Conservation (phyloP, 2,329 filamentous ascomycete genomes). For the Emericellopsis atlantica region DNA sequence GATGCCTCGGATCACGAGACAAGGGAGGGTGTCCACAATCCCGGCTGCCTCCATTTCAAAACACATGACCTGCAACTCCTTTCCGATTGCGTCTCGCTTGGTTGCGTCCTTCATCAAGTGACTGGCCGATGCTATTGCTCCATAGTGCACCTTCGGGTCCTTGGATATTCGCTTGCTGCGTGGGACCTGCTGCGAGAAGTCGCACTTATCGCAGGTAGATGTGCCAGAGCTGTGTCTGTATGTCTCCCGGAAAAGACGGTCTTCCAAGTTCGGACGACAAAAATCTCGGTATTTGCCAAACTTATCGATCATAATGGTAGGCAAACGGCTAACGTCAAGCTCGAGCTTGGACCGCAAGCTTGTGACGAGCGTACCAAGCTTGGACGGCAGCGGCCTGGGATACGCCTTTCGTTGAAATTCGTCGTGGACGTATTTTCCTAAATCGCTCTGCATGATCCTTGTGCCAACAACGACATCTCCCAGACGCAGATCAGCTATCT, state of each 20-base stretch:
- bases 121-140: conserved; percentile 14
- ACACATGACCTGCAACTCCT: neutral
- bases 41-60: conserved; percentile 17
- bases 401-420: neutral
- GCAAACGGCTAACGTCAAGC: neutral
- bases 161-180: neutral
- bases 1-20: conserved; percentile 15
- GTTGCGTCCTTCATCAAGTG: conserved; percentile 16
- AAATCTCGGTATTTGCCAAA: neutral
- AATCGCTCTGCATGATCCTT: conserved; percentile 9
- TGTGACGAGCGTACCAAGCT: neutral
- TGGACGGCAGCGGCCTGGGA: neutral
- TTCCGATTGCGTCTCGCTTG: conserved; percentile 13
- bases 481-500: conserved; percentile 7
- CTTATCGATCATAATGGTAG: neutral
- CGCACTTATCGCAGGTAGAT: neutral
- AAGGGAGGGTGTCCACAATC: conserved; percentile 11
- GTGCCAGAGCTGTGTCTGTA: neutral
- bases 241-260: neutral
- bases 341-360: neutral
- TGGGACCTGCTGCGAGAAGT: neutral
- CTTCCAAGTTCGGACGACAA: neutral
- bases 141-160: conserved; percentile 7
- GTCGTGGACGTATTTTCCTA: neutral
- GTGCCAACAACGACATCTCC: conserved; percentile 11